Percentiles rank a stretch among this genome's conserved stretches.
These are phyloP conservation scores for Tolypocladium tundrense DNA, from an alignment of 2,329 filamentous ascomycete genomes.

Conservation along the genomic window DNA sequence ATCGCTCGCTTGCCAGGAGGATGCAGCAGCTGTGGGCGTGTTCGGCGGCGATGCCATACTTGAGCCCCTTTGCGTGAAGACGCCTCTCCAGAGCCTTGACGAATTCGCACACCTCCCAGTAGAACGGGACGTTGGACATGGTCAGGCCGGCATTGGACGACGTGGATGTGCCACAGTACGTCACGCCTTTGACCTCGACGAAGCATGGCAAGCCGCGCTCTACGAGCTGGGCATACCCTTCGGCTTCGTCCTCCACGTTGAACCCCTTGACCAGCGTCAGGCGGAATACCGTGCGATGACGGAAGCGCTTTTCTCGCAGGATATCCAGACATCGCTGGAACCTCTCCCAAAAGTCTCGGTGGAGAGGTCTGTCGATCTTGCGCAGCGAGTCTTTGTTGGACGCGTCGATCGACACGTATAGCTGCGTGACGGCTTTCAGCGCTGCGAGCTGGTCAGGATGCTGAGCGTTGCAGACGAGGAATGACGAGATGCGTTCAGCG, in stretches of 20 bases:
- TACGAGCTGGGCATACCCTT: slow-evolving; percentile 82
- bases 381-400: slow-evolving; percentile 80
- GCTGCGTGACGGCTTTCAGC: slow-evolving; percentile 78
- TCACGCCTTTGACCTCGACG: slow-evolving; percentile 92
- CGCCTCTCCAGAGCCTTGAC: slow-evolving; percentile 64
- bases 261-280: slow-evolving; percentile 96
- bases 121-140: slow-evolving; percentile 98
- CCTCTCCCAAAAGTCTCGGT: slow-evolving; percentile 95
- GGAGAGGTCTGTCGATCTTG: slow-evolving; percentile 82
- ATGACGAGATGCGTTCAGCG: slow-evolving; percentile 77
- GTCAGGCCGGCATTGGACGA: slow-evolving; percentile 75
- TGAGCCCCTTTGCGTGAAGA: slow-evolving; percentile 58
- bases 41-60: slow-evolving; percentile 87
- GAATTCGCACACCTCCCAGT: slow-evolving; percentile 79
- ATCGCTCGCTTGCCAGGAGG: slow-evolving; percentile 72
- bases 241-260: slow-evolving; percentile 88
- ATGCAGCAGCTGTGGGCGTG: slow-evolving; percentile 94
- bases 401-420: slow-evolving; percentile 95
- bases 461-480: slow-evolving; percentile 94
- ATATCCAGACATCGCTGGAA: slow-evolving; percentile 90
- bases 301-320: slow-evolving; percentile 68
- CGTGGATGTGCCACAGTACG: slow-evolving; percentile 86
- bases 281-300: slow-evolving; percentile 87
- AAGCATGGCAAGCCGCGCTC: slow-evolving; percentile 82
- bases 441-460: slow-evolving; percentile 83